Evolutionary conservation across 208 protist species (phyloP), one percentile per base, ranked within the genome.

Genomic region (Phytomonas sp.): DNA sequence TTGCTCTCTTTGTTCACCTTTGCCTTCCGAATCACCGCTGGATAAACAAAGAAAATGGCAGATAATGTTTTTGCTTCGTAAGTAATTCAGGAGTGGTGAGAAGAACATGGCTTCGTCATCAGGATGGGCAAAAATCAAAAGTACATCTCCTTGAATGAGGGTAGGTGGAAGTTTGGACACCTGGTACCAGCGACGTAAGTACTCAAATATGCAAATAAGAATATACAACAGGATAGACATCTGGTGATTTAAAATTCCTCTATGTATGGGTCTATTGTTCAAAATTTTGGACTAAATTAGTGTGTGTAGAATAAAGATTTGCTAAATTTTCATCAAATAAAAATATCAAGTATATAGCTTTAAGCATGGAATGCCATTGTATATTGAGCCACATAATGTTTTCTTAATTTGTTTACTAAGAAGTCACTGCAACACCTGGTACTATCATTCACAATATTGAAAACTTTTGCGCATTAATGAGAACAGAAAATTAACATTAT

Each of bases 71-170:
- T 76, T 74, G 19, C 26, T 45, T 36, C 60, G 79, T n/a, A 93
- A 67, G 42, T 77, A 68, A 37, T 79, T 66, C 36, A 97, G 70
- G 29, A 94, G 67, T 16, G 93, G 93, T 0, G 87, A 82, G 71
- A 95, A 94, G 69, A 97, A 97, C 93, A 97, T 97, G 23, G 90
- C 93, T 69, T 97, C 93, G 68, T 97, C 93, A 69, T 97, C 93
- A 19, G 93, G 93, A 69, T 97, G 93, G 10, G 93, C 90, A 75
- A 97, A 94, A 4, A 97, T 89, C 56, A 97, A 66, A 36, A 95
- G 80, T 34, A 97, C 89, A 74, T 97, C 89, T 4, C 86, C 88
- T 37, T 82, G 82, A 32, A 92, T 68, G 0, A 67, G 75, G 12
- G 73, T 70, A 6, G 66, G 64, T 12, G 60, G 29, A 32, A 70